Base-by-base conservation (phyloP, 1,284 basidiomycete species). In the Bjerkandera adusta region DNA sequence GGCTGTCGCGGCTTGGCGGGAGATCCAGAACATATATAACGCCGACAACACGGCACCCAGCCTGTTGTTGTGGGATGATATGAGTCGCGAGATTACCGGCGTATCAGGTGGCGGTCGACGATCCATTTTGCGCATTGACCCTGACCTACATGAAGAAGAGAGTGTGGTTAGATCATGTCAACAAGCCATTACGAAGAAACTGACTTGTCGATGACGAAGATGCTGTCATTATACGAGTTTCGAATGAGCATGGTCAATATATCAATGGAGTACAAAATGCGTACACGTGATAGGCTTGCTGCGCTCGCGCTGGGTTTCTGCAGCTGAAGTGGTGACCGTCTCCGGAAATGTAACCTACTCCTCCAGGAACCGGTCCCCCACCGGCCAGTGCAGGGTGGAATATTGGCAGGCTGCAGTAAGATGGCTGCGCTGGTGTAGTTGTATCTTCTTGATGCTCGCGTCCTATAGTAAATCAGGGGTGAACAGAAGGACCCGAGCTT, bases 281-380 rank as follows among this genome's bases (percentile, higher is more conserved):
- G n/a, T 62, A 83, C 80, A 83, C 72, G 51, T 83, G 81, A 56
- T 77, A 81, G 0, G 77, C 67, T 52, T 77, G 76, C 27, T 75
- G 75, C 59, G 77, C 58, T 3, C 72, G 66, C 1, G 68, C 66
- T 0, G 81, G 81, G 58, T 82, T 81, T 44, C 67, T 70, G 60
- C 81, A 83, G 1, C 56, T 47, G 54, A 79, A 84, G 3, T 68
- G 57, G 53, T 79, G 77, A 0, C 79, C 78, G 40, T 83, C 79
- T 20, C 65, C 63, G 2, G 81, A 83, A 34, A 79, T 53, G 53
- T 84, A 75, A 1, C 80, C 76, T 3, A 65, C 22, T 1, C 64
- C 69, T 1, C 45, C 50, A 8, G 60, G 55, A 1, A 55, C 48
- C 1, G 61, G 57, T 13, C 57, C 56, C 32, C 63, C 57, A 34